phyloP scores from a whole-genome alignment of 257 asterid species.

The Leonotis leonurus region DNA sequence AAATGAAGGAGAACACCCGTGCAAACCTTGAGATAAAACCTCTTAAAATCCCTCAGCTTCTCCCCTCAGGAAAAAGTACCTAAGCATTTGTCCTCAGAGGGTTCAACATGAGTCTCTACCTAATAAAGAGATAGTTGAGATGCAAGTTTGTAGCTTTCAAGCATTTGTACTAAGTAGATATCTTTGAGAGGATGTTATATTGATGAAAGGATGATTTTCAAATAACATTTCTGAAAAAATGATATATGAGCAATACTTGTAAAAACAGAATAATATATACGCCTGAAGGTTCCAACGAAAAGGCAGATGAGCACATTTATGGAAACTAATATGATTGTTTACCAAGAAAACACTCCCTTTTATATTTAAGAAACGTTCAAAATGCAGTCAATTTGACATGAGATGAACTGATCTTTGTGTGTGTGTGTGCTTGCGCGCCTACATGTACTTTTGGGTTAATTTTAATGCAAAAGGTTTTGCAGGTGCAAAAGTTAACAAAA shows the following conservation, averaged over 20 bases:
- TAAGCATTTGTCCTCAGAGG: no score
- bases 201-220: no score
- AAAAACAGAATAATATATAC: no score
- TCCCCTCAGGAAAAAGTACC: background rate
- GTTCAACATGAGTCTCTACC: background rate
- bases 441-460: constrained; percentile 3
- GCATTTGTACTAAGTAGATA: background rate
- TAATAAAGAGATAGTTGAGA: background rate
- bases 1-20: background rate
- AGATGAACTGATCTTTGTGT: background rate
- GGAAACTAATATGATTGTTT: background rate
- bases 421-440: background rate
- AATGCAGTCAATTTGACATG: background rate
- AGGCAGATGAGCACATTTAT: background rate
- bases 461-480: constrained; percentile 20
- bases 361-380: background rate
- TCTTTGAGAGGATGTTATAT: no score
- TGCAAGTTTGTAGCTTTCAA: background rate
- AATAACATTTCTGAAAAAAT: no score
- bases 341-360: background rate
- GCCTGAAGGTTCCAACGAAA: background rate
- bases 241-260: background rate
- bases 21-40: background rate
- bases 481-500: constrained; percentile 51
- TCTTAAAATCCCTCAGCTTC: background rate